A percentile compares a stretch with the other conserved stretches of the same genome.
These are phyloP conservation scores for Cercophora samala DNA, from an alignment of 495 filamentous ascomycete genomes.

Conservation along the genomic window DNA sequence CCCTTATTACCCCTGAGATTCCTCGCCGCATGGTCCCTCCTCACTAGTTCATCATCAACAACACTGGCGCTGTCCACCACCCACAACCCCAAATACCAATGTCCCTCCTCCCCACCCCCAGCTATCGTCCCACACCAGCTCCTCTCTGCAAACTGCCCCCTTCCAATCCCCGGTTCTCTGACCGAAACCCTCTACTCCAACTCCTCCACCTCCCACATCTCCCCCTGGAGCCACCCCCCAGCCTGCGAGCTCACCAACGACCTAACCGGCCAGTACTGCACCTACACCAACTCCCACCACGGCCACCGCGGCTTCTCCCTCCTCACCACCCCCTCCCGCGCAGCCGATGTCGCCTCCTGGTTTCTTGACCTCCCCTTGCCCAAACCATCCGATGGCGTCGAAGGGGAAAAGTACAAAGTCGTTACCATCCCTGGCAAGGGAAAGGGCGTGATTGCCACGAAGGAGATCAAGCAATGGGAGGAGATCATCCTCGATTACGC, in stretches of 20 bases:
- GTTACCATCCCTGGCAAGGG: slow-evolving; percentile 39
- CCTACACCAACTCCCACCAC: slow-evolving; percentile 38
- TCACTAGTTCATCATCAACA: not conserved
- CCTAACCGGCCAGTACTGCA: slow-evolving; percentile 33
- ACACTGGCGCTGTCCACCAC: not conserved
- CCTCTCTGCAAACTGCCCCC: not conserved
- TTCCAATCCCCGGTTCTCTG: not conserved
- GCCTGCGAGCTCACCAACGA: slow-evolving; percentile 27
- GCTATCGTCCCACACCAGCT: not conserved
- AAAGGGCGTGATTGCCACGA: slow-evolving; percentile 38
- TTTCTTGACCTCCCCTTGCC: not conserved
- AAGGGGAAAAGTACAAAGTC: slow-evolving; percentile 21
- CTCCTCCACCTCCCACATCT: slow-evolving; percentile 27
- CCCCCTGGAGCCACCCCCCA: slow-evolving; percentile 38
- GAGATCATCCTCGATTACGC: slow-evolving; percentile 41
- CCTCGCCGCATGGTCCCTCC: not conserved
- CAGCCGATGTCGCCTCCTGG: slow-evolving; percentile 21
- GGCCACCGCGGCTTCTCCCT: slow-evolving; percentile 36
- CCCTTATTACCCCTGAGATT: not conserved
- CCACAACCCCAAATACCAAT: not conserved
- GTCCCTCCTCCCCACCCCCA: not conserved
- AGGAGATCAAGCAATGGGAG: slow-evolving; percentile 31
- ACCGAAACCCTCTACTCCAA: slow-evolving; percentile 25
- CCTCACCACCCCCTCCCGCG: slow-evolving; percentile 36
- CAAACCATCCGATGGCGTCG: not conserved